phyloP scores from a whole-genome alignment of 2,329 filamentous ascomycete genomes.

The Graphiopsis chlorocephala region DNA sequence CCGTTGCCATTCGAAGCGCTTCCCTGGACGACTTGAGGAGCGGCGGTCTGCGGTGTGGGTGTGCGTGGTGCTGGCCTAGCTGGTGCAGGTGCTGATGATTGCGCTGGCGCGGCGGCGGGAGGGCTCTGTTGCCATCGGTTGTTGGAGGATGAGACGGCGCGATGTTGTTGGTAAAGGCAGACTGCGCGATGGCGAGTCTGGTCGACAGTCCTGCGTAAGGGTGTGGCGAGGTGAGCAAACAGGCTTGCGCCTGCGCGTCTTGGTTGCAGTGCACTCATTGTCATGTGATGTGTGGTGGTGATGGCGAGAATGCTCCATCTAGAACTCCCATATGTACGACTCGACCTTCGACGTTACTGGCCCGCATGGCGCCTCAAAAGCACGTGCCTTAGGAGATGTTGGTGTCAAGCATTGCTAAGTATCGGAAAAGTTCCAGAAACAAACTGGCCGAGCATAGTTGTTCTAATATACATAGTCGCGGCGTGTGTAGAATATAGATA shows the following conservation, averaged over 20 bases:
- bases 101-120: not conserved
- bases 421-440: not conserved
- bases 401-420: not conserved
- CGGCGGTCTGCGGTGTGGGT: slow-evolving; percentile 13
- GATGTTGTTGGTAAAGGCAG: slow-evolving; percentile 12
- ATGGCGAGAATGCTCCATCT: not conserved
- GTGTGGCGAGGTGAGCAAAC: slow-evolving; percentile 20
- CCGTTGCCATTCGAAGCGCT: slow-evolving; percentile 5
- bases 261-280: slow-evolving; percentile 24
- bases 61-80: not conserved
- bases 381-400: not conserved
- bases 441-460: not conserved
- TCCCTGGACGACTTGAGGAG: slow-evolving; percentile 3
- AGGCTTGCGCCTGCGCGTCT: slow-evolving; percentile 26
- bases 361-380: not conserved
- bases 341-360: not conserved
- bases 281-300: not conserved
- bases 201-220: slow-evolving; percentile 17
- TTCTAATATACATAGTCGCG: not conserved
- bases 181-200: slow-evolving; percentile 8
- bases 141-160: slow-evolving; percentile 26
- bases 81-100: not conserved
- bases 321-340: not conserved
- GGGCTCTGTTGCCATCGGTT: slow-evolving; percentile 22
- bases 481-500: not conserved